These are phyloP conservation scores for Ophiocordyceps australis DNA, from an alignment of 2,329 filamentous ascomycete genomes.

Conservation along the genomic window DNA sequence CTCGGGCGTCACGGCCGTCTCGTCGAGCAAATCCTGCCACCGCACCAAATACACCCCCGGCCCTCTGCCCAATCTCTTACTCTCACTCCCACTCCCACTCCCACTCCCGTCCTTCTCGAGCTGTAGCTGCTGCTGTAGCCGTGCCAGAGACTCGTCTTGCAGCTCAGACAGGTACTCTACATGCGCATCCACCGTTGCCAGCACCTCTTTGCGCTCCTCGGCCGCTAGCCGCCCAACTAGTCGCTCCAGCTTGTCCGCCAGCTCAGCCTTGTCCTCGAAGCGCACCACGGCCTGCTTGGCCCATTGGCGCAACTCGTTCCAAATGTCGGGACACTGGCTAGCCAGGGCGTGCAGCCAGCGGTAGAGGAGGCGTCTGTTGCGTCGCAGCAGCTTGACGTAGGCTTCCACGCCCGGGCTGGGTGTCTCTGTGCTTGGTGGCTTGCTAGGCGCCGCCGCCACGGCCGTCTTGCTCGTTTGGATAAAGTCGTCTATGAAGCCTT, in stretches of 20 bases:
- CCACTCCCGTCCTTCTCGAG: conserved; percentile 23
- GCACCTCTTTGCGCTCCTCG: conserved; percentile 24
- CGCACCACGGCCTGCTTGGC: conserved; percentile 35
- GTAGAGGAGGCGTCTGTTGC: conserved; percentile 45
- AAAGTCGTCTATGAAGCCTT: conserved; percentile 54
- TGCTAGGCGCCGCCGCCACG: conserved; percentile 16
- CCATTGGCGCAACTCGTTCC: conserved; percentile 41
- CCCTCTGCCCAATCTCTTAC: too few species aligned
- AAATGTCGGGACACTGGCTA: conserved; percentile 48
- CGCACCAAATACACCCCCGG: conserved; percentile 55
- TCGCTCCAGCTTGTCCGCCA: conserved; percentile 19
- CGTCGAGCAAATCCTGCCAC: conserved; percentile 55
- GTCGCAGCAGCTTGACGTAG: conserved; percentile 47
- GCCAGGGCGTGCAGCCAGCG: conserved; percentile 54
- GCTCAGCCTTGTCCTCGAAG: conserved; percentile 25
- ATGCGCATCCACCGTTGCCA: conserved; percentile 38
- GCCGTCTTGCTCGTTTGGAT: conserved; percentile 23
- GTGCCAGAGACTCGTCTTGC: conserved; percentile 29
- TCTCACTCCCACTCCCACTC: too few species aligned
- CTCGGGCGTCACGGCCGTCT: conserved; percentile 48
- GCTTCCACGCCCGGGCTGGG: conserved; percentile 50
- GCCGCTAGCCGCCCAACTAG: conserved; percentile 27
- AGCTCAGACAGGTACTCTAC: conserved; percentile 39
- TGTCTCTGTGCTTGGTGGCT: conserved; percentile 10
- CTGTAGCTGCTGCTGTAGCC: conserved; percentile 24